Evolutionary conservation across 139 green algal species (phyloP).

Genomic region (Chlorella sp.): DNA sequence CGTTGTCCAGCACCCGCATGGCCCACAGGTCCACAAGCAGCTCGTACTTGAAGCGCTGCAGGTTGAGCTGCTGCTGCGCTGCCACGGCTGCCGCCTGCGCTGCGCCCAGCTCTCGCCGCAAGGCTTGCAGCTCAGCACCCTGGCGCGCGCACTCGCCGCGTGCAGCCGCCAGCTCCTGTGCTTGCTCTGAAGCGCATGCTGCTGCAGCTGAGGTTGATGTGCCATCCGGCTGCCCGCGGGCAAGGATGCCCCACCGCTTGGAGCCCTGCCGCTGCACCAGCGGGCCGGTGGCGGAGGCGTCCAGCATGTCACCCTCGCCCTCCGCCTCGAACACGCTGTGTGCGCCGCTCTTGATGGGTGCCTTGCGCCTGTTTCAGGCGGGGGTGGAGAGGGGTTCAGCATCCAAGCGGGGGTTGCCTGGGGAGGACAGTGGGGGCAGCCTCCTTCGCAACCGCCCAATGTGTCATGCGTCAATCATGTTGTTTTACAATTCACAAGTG

Average conservation of each 20-base stretch:
- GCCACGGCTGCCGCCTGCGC: neutral
- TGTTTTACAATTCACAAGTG: too few relatives aligned
- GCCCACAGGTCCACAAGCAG: conserved; percentile 42
- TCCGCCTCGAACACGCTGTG: neutral
- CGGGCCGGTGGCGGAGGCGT: neutral
- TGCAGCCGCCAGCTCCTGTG: neutral
- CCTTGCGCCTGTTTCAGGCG: neutral
- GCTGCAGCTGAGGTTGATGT: neutral
- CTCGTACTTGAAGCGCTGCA: conserved; percentile 44
- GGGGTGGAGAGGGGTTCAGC: too few relatives aligned
- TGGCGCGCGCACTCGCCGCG: neutral
- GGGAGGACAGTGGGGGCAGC: too few relatives aligned
- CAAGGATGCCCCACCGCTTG: neutral
- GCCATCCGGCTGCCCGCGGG: neutral
- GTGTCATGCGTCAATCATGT: too few relatives aligned
- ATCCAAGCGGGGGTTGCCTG: too few relatives aligned
- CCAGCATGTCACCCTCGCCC: neutral
- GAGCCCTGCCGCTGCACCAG: neutral
- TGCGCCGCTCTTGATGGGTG: neutral
- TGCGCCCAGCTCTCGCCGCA: neutral
- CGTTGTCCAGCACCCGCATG: conserved; percentile 41
- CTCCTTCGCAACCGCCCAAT: too few relatives aligned
- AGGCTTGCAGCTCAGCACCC: neutral
- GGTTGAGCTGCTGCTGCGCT: conserved; percentile 9
- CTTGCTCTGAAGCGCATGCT: neutral